Evolutionary conservation across 805 yeast genomes (phyloP).

Genomic region (Starmerella apicola): DNA sequence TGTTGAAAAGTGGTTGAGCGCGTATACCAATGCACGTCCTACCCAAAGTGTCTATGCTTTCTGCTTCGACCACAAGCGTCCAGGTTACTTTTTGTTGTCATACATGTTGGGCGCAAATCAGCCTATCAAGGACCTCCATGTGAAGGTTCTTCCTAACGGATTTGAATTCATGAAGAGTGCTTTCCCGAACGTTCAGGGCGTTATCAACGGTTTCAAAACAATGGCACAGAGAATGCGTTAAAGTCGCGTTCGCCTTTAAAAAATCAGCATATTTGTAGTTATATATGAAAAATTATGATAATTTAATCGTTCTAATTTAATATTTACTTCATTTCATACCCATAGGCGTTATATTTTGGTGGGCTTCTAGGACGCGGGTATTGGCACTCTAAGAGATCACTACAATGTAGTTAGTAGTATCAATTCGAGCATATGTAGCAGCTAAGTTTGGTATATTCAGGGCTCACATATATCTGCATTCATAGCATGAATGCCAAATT

Average conservation of each 20-base stretch:
- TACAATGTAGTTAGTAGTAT: too few relatives aligned
- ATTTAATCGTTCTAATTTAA: too few relatives aligned
- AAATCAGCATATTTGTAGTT: too few relatives aligned
- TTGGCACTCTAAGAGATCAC: too few relatives aligned
- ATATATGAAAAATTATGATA: background rate
- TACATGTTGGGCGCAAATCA: constrained; percentile 53
- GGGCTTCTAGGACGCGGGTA: too few relatives aligned
- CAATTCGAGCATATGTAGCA: too few relatives aligned
- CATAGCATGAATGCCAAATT: too few relatives aligned
- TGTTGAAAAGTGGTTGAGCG: constrained; percentile 73
- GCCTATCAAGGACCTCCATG: constrained; percentile 69
- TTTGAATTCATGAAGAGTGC: constrained; percentile 64
- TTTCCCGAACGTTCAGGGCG: constrained; percentile 77
- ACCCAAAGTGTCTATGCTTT: constrained; percentile 82
- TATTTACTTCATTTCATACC: too few relatives aligned
- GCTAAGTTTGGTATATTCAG: too few relatives aligned
- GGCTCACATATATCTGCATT: too few relatives aligned
- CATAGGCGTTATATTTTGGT: too few relatives aligned
- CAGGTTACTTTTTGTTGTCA: constrained; percentile 85
- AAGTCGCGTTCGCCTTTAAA: too few relatives aligned
- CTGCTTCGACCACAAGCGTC: constrained; percentile 76
- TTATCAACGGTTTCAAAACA: constrained; percentile 92
- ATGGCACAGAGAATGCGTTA: constrained; percentile 18
- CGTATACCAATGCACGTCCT: constrained; percentile 84
- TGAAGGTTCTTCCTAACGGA: constrained; percentile 80